phyloP scores from a whole-genome alignment of 2,329 filamentous ascomycete genomes.

The Seiridium unicorne region DNA sequence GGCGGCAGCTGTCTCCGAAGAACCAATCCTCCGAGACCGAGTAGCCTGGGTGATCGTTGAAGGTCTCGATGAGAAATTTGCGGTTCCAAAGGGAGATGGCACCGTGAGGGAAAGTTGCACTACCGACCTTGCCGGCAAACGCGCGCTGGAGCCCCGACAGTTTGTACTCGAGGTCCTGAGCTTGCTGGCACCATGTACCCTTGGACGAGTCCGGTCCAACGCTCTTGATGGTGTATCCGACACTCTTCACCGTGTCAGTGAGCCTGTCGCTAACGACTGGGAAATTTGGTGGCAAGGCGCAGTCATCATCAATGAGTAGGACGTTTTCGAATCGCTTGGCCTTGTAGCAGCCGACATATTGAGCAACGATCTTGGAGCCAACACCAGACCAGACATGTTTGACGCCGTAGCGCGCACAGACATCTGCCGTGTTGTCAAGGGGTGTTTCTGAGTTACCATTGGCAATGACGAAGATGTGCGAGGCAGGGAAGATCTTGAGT shows the following conservation, averaged over 20 bases:
- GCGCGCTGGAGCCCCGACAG: slow-evolving; percentile 43
- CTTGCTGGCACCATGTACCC: slow-evolving; percentile 39
- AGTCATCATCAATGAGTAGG: slow-evolving; percentile 49
- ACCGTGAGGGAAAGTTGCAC: slow-evolving; percentile 48
- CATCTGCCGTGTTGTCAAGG: slow-evolving; percentile 44
- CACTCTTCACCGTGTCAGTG: slow-evolving; percentile 36
- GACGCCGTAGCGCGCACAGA: slow-evolving; percentile 40
- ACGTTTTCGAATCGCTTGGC: slow-evolving; percentile 42
- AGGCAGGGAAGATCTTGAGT: slow-evolving; percentile 41
- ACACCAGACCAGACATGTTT: slow-evolving; percentile 48
- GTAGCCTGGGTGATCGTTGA: slow-evolving; percentile 48
- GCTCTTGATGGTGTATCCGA: slow-evolving; percentile 48
- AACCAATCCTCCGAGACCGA: slow-evolving; percentile 52
- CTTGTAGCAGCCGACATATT: slow-evolving; percentile 46
- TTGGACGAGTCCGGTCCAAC: slow-evolving; percentile 33
- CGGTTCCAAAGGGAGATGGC: slow-evolving; percentile 49
- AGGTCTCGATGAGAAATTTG: slow-evolving; percentile 41
- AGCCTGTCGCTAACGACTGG: slow-evolving; percentile 43
- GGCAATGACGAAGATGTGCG: slow-evolving; percentile 45
- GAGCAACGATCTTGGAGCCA: slow-evolving; percentile 47
- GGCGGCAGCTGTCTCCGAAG: slow-evolving; percentile 45
- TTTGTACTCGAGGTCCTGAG: slow-evolving; percentile 53
- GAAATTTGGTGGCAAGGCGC: slow-evolving; percentile 43
- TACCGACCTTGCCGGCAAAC: slow-evolving; percentile 42
- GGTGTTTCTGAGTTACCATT: slow-evolving; percentile 46